These are phyloP conservation scores for Entonaema liquescens DNA, from an alignment of 495 filamentous ascomycete species.

Conservation along the genomic window DNA sequence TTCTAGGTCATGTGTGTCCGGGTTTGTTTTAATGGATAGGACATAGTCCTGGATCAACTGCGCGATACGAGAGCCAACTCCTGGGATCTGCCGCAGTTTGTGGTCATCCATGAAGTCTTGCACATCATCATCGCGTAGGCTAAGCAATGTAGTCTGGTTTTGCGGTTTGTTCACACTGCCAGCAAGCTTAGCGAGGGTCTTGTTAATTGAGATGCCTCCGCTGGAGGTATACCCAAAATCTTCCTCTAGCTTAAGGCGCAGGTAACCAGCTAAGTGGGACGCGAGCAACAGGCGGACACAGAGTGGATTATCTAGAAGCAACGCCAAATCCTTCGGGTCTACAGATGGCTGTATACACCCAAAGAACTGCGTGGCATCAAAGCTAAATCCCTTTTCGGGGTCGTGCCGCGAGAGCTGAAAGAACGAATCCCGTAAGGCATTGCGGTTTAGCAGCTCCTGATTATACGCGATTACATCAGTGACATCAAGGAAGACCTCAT, in stretches of 20 bases:
- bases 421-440: slow-evolving; percentile 72
- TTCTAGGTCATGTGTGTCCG: slow-evolving; percentile 57
- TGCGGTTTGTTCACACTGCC: slow-evolving; percentile 87
- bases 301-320: slow-evolving; percentile 43
- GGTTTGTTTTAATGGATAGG: slow-evolving; percentile 52
- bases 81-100: slow-evolving; percentile 82
- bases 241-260: slow-evolving; percentile 75
- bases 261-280: slow-evolving; percentile 76
- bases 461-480: slow-evolving; percentile 89
- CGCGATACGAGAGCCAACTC: slow-evolving; percentile 82
- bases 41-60: slow-evolving; percentile 72
- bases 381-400: slow-evolving; percentile 80
- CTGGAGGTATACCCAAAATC: slow-evolving; percentile 86
- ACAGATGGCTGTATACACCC: slow-evolving; percentile 43
- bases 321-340: slow-evolving; percentile 3
- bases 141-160: slow-evolving; percentile 82
- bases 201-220: slow-evolving; percentile 87
- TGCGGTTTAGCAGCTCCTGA: slow-evolving; percentile 69
- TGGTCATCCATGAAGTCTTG: slow-evolving; percentile 76
- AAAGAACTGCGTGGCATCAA: slow-evolving; percentile 69
- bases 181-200: slow-evolving; percentile 83
- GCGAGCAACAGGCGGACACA: slow-evolving; percentile 68
- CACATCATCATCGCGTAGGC: slow-evolving; percentile 64
- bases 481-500: slow-evolving; percentile 81
- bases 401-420: slow-evolving; percentile 80